These are phyloP conservation scores for Hymenoscyphus scutula DNA, from an alignment of 2,329 filamentous ascomycete genomes.

Conservation along the genomic window DNA sequence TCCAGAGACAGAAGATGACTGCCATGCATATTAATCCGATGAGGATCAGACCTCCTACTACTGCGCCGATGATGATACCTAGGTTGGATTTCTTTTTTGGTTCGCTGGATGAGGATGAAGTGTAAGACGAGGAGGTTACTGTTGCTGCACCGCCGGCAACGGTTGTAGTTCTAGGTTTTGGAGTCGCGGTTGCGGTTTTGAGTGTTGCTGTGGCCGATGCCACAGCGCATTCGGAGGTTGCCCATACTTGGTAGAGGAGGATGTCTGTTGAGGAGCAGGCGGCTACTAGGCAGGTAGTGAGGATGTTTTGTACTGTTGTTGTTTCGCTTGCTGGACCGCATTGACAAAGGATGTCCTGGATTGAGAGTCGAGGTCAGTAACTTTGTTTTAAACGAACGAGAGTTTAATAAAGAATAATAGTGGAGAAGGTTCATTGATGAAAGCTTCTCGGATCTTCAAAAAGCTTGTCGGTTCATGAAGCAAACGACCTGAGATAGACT, in stretches of 20 bases:
- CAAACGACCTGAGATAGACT: neutral
- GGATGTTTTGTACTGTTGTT: conserved; percentile 3
- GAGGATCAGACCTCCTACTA: neutral
- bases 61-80: neutral
- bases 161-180: neutral
- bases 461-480: no score
- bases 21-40: neutral
- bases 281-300: neutral
- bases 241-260: neutral
- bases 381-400: no score
- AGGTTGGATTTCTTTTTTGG: neutral
- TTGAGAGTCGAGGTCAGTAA: neutral
- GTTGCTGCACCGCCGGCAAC: neutral
- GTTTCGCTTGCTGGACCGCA: conserved; percentile 7
- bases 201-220: neutral
- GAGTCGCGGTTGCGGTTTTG: neutral
- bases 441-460: no score
- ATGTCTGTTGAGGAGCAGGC: neutral
- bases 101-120: no score
- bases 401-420: no score
- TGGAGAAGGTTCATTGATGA: no score
- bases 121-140: neutral
- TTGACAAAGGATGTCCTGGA: conserved; percentile 5
- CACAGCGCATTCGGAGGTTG: neutral
- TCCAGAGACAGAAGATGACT: conserved; percentile 5